These are phyloP conservation scores for Mayamaea pseudoterrestris DNA, from an alignment of 108 stramenopile species.

Conservation along the genomic window DNA sequence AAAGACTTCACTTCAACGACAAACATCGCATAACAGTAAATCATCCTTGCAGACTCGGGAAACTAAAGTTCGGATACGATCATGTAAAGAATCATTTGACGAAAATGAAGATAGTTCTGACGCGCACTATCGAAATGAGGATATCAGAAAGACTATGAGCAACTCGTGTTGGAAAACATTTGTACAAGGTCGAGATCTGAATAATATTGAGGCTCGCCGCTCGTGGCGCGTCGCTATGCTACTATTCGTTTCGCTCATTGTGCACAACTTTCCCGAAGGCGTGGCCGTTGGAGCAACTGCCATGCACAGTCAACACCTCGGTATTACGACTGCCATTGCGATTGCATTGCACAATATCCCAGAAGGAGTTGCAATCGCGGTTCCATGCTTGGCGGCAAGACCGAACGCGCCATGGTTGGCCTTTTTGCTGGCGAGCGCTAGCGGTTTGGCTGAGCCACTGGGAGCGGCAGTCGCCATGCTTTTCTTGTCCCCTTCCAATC, in stretches of 20 bases:
- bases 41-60: neutral
- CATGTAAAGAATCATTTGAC: neutral
- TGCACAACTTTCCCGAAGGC: constrained; percentile 80
- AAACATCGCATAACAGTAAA: neutral
- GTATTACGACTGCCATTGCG: constrained; percentile 58
- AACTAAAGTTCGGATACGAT: neutral
- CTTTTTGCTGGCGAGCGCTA: constrained; percentile 55
- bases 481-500: constrained; percentile 6
- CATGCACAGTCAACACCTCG: constrained; percentile 51
- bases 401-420: constrained; percentile 63
- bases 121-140: neutral
- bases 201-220: constrained; percentile 25
- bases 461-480: constrained; percentile 55
- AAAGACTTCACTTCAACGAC: neutral
- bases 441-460: constrained; percentile 63
- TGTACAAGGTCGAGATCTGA: constrained; percentile 27
- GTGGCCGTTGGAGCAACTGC: constrained; percentile 62
- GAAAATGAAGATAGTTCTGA: no score
- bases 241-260: constrained; percentile 48
- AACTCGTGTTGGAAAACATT: neutral
- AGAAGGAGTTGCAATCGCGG: constrained; percentile 74
- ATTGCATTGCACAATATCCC: constrained; percentile 82
- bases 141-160: neutral
- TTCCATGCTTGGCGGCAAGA: constrained; percentile 67
- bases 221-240: constrained; percentile 75